A percentile compares a stretch with the other conserved stretches of the same genome.
Evolutionary conservation across 2,329 filamentous ascomycete genomes (phyloP).

Genomic region (Colletotrichum kahawae): DNA sequence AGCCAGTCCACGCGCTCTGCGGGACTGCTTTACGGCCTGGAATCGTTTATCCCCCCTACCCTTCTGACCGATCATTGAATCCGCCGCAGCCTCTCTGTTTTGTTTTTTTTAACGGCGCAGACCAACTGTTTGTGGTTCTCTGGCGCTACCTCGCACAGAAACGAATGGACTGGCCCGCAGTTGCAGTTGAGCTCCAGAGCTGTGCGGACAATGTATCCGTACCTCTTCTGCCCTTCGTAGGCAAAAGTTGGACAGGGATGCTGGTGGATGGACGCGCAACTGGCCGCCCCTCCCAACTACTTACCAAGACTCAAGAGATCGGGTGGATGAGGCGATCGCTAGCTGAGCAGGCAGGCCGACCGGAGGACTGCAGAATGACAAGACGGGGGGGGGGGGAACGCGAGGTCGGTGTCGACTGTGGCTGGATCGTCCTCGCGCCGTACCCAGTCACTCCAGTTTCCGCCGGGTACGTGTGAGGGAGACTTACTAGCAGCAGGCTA

Average conservation of each 20-base stretch:
- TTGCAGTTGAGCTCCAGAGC: not conserved
- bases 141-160: not conserved
- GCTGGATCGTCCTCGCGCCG: not conserved
- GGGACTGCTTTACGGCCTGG: not conserved
- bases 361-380: constrained; percentile 4
- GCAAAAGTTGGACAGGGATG: not conserved
- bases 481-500: not conserved
- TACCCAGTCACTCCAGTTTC: not conserved
- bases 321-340: constrained; percentile 20
- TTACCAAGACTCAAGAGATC: not conserved
- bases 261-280: constrained; percentile 9
- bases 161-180: not conserved
- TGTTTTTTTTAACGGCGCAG: not conserved
- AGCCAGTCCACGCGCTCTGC: not conserved
- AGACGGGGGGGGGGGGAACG: not conserved
- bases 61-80: not conserved
- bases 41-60: not conserved
- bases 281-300: not conserved
- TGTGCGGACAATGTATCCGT: not conserved
- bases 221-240: not conserved
- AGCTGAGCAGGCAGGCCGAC: not conserved
- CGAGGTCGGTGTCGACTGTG: constrained; percentile 9
- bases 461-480: not conserved
- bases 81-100: not conserved
- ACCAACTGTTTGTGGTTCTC: not conserved